These are phyloP conservation scores for Iberis pinnata DNA, from an alignment of 345 rosid species.

Conservation along the genomic window DNA sequence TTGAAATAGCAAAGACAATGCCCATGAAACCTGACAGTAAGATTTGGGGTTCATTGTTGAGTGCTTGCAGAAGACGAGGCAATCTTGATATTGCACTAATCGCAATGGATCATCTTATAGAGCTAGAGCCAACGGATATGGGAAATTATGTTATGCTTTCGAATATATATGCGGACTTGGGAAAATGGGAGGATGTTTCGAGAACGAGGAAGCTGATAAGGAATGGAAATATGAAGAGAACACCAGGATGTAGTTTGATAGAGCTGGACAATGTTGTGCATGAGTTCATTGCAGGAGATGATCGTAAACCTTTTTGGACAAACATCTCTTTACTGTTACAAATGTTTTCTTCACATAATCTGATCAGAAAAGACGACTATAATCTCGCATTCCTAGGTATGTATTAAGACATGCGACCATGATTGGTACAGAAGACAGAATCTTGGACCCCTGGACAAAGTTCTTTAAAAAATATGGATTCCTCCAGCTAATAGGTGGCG, in stretches of 20 bases:
- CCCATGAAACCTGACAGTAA: conserved; percentile 43
- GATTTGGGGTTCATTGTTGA: conserved; percentile 50
- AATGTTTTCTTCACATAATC: conserved; percentile 29
- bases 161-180: conserved; percentile 52
- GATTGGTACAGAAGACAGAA: too few species aligned
- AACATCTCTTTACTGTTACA: conserved; percentile 36
- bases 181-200: conserved; percentile 45
- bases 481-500: too few species aligned
- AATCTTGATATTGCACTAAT: conserved; percentile 36
- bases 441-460: too few species aligned
- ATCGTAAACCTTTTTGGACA: conserved; percentile 38
- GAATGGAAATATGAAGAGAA: conserved; percentile 39
- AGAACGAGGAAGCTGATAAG: conserved; percentile 40
- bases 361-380: not conserved
- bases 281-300: conserved; percentile 48
- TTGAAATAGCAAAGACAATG: conserved; percentile 35
- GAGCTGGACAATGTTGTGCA: conserved; percentile 47
- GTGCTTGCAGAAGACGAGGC: conserved; percentile 38
- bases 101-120: conserved; percentile 43
- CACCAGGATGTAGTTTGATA: conserved; percentile 51
- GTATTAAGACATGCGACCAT: not conserved
- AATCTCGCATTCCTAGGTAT: not conserved
- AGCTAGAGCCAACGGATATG: conserved; percentile 50
- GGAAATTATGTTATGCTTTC: conserved; percentile 52
- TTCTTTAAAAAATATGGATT: too few species aligned